Base-by-base conservation (phyloP, 2,329 filamentous ascomycete species). In the Colletotrichum cuscutae region DNA sequence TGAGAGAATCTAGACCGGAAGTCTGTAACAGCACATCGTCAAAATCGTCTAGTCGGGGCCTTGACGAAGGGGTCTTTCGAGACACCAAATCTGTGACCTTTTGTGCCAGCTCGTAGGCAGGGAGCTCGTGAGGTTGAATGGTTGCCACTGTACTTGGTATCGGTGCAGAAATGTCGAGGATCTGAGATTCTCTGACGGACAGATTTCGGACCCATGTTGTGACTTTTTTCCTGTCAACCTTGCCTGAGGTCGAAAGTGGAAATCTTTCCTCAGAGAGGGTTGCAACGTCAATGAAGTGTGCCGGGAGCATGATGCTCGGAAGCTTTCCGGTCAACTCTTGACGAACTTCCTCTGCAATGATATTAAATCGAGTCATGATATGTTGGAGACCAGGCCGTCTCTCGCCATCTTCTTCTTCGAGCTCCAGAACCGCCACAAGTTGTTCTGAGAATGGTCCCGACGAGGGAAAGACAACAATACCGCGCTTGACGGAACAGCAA, bases 1-100 rank as follows among this genome's bases (percentile, higher is more conserved):
- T 70, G 3, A 72, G 53, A 7, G 70, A 72, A 37, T 70, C 70
- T 11, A 72, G 70, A 6, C 70, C 66, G 4, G 70, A 69, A 9
- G 54, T 57, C 9, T 63, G 54, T 9, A 72, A n/a, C 0, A 65
- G 37, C 3, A 70, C 1, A 13, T 72, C 59, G 2, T 59, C 8
- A 11, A 70, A 54, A 1, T 46, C 22, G 8, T 24, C 13, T 1
- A 5, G 13, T 0, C 8, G 1, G 4, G 13, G 1, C 6, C 15
- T 5, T 1, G 59, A 15, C n/a, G 53, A 42, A 1, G 19, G 26
- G 3, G 54, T 8, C 1, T 30, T 59, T 7, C 6, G 22, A 15
- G 58, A 52, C 8, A 56, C n/a, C 1, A 72, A 26, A 15, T 49
- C 56, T 1, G 30, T 22, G 11, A 72, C 65, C 32, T 60, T 70